Evolutionary conservation across 2,329 filamentous ascomycete species (phyloP).

Genomic region (Periconia digitata): DNA sequence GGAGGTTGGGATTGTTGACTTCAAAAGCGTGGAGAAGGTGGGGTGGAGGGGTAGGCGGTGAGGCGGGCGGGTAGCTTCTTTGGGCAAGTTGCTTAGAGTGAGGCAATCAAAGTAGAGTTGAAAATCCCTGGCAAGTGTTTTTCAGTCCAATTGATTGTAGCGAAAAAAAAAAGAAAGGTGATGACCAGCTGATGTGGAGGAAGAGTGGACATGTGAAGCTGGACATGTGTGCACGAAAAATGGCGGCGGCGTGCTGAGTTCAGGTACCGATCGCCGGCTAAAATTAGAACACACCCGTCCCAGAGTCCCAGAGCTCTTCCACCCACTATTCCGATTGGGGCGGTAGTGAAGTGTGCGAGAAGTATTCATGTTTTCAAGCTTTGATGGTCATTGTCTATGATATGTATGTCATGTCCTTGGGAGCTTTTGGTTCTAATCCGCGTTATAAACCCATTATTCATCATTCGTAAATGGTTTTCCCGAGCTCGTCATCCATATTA

Average conservation of each 20-base stretch:
- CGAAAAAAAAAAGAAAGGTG: background rate
- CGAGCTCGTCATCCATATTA: background rate
- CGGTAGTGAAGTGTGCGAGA: no score
- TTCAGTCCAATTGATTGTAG: background rate
- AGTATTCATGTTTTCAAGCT: no score
- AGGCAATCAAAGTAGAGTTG: background rate
- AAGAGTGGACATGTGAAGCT: background rate
- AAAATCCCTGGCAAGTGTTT: background rate
- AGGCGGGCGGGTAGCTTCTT: constrained; percentile 5
- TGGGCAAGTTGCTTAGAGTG: background rate
- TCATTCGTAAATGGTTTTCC: background rate
- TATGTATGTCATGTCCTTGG: no score
- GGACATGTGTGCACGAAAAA: background rate
- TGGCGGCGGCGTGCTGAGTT: background rate
- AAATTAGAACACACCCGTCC: constrained; percentile 5
- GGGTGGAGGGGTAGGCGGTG: constrained; percentile 1
- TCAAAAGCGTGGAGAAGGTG: background rate
- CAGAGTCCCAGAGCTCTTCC: no score
- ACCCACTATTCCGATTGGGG: no score
- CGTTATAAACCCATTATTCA: background rate
- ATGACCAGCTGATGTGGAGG: background rate
- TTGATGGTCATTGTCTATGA: no score
- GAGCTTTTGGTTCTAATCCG: no score
- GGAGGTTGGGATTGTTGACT: background rate
- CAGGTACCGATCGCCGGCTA: constrained; percentile 4